Evolutionary conservation across 2,329 filamentous ascomycete species (phyloP), one percentile per base, ranked within the genome.

Genomic region (Fusarium sp.): DNA sequence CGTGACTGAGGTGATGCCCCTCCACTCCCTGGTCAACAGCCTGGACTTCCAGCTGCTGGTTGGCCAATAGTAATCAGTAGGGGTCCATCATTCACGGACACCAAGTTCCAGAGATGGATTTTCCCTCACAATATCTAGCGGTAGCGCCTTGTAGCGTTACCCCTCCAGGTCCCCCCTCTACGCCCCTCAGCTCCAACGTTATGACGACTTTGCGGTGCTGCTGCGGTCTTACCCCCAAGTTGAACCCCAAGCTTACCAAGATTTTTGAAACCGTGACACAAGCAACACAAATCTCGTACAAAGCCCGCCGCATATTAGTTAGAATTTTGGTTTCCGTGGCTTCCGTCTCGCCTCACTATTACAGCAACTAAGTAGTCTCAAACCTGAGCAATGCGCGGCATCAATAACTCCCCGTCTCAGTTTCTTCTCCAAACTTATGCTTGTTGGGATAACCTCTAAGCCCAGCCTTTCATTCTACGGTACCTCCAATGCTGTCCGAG

Each of bases 101-200:
- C 71, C 69, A 58, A 73, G 67, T 73, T 73, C 71, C 71, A 73
- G 71, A 58, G 53, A 52, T 33, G 48, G 36, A 47, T 64, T 51
- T 61, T 62, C 48, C 56, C 66, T 58, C 52, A 50, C 60, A 60
- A 50, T 40, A 35, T 46, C 62, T 56, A 42, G 58, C 36, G 48
- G 41, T 52, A 42, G 42, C 46, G 39, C 37, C 33, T 46, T 27
- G 48, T 36, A 55, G 47, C 41, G 46, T 55, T 69, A 63, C 66
- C 66, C 66, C 66, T 69, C 66, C 52, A 67, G 50, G 46, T 58
- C 25, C 41, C 57, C 50, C 62, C 60, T 63, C 60, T 36, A 48
- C 52, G 53, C 65, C 66, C 61, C 66, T 68, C 56, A 52, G 66
- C 66, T 67, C 62, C 62, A 63, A 67, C 63, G 58, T 69, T 69